A percentile compares a stretch with the other conserved stretches of the same genome.
Evolutionary conservation across 163 green algal genomes (phyloP).

Genomic region (Trebouxia gelatinosa): DNA sequence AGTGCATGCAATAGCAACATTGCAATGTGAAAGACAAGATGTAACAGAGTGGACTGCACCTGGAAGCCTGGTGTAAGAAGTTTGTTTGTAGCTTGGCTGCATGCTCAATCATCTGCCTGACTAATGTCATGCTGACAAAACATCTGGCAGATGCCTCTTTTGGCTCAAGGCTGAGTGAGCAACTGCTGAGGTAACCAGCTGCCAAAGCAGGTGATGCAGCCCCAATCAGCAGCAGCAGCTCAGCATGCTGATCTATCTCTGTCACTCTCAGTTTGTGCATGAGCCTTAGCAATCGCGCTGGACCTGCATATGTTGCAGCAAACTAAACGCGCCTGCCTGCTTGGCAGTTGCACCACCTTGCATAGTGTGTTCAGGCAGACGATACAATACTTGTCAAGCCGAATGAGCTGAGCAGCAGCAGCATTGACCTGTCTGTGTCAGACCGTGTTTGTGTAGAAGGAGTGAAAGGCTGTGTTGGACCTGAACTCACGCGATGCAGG

Average conservation of each 20-base stretch:
- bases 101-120: background rate
- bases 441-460: background rate
- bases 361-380: background rate
- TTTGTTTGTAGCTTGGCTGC: background rate
- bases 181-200: slow-evolving; percentile 7
- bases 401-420: background rate
- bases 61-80: background rate
- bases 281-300: background rate
- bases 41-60: too few species aligned
- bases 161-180: background rate
- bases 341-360: background rate
- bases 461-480: background rate
- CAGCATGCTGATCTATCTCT: background rate
- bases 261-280: slow-evolving; percentile 17
- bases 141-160: background rate
- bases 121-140: background rate
- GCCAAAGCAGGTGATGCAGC: slow-evolving; percentile 2
- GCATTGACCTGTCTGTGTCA: background rate
- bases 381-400: background rate
- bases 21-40: too few species aligned
- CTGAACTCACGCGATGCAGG: too few species aligned
- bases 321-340: too few species aligned
- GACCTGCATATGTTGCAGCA: too few species aligned
- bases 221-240: background rate
- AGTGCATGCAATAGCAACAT: background rate